Evolutionary conservation across 1,139 yeast genomes (phyloP), one percentile per base, ranked within the genome.

Genomic region (Saccharomyces hybrid): DNA sequence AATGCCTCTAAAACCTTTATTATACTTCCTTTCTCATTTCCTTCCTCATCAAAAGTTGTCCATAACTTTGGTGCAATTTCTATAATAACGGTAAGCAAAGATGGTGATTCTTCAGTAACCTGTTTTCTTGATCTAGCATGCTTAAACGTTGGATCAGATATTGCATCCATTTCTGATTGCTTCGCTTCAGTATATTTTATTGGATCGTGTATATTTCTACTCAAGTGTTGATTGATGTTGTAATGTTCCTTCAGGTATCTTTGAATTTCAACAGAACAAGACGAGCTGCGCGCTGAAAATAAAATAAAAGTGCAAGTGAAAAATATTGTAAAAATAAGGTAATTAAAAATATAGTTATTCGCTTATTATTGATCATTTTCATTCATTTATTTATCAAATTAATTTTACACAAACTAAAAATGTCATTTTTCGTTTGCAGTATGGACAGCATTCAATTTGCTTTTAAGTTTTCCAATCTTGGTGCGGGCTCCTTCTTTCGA

Each of bases 11-110:
- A 44, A 5, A 67, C 69, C n/a, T 62, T 61, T 20, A 67, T 57
- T 30, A 67, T 56, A 49, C 61, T 63, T 27, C 59, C 62, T n/a
- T 63, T 61, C 41, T 61, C 62, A 5, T 57, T 54, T 8, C 57
- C 61, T 51, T 63, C 66, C 31, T 68, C 63, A 50, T 68, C 67
- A 34, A 84, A 72, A 48, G 76, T 74, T 52, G 76, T 80, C 97
- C 97, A 90, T 49, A 88, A 84, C 42, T 74, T 69, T 0, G 97
- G 93, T 49, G 87, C 82, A 6, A 90, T 76, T 61, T 93, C 99
- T 9, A 93, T 70, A 6, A 93, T 78, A 30, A 93, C 82, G 0
- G 90, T 84, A 31, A 93, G 77, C 48, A 91, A 75, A 1, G 96
- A 88, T 1, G 97, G 96, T 30, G 84, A 82, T 63, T 89, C 97